Conservation (phyloP, 352 stramenopile genomes). For the Phytophthora gonapodyides region DNA sequence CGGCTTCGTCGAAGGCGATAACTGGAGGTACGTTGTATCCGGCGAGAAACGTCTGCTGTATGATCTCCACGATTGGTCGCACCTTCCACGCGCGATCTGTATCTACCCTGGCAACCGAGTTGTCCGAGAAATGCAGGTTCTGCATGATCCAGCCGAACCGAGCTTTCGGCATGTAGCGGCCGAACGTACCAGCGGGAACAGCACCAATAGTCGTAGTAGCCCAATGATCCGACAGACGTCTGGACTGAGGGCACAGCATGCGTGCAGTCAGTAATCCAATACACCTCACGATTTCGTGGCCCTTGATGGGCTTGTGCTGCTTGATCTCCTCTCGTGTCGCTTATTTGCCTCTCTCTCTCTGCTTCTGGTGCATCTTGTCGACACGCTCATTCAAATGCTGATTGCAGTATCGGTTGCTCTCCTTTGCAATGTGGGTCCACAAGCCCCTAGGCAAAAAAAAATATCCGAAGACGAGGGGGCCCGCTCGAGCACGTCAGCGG, state of each 20-base stretch:
- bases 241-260: constrained; percentile 16
- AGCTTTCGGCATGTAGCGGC: constrained; percentile 17
- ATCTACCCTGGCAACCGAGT: not conserved
- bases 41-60: constrained; percentile 1
- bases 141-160: constrained; percentile 16
- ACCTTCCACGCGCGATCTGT: constrained; percentile 21
- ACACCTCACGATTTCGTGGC: constrained; percentile 12
- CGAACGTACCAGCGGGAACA: constrained; percentile 18
- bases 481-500: no score
- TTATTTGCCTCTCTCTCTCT: no score
- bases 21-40: constrained; percentile 9
- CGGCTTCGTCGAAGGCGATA: no score
- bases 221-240: constrained; percentile 19
- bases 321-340: not conserved
- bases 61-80: constrained; percentile 5
- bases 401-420: no score
- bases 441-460: no score
- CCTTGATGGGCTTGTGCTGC: constrained; percentile 15
- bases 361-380: no score
- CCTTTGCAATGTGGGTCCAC: no score
- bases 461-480: no score
- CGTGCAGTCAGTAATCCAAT: constrained; percentile 17
- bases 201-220: constrained; percentile 4
- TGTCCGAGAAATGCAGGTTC: constrained; percentile 28
- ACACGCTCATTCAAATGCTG: no score